Evolutionary conservation across 2,329 filamentous ascomycete species (phyloP), one percentile per base, ranked within the genome.

Genomic region (Exophiala sp.): DNA sequence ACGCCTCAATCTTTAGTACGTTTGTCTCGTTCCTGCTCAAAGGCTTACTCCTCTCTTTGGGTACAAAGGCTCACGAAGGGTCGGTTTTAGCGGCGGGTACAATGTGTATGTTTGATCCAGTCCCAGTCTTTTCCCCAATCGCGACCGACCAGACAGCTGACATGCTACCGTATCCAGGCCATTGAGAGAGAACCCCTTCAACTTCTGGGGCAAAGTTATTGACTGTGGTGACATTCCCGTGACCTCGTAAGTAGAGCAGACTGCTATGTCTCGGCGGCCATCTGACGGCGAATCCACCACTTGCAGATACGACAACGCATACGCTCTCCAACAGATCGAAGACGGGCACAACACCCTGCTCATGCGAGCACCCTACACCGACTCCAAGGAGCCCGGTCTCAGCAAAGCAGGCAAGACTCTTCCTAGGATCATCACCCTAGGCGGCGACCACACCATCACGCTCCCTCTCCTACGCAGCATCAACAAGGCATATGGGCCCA

Each of bases 161-260:
- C 34, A 6, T 37, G 14, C 19, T 41, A 23, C 22, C 29, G 2
- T 6, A 9, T 42, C 29, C 30, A 61, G 59, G 41, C 86, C 87
- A 0, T 72, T 94, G 11, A 74, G 79, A 22, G 84, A 84, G 18
- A 91, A 93, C 67, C 86, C 86, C 0, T 93, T 93, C 73, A 81
- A 84, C 64, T 83, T 79, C 62, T 91, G 87, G 79, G 83, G 88
- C 7, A 88, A 79, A 43, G 80, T 93, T 2, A 70, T 93, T 1
- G 87, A 93, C 66, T 93, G 87, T 64, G 87, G 87, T 53, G 86
- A 93, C 64, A 87, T 91, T 42, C 86, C 86, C 0, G 86, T 93
- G 2, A 91, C 86, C 9, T 90, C 85, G 80, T 89, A 74, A 69
- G 81, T 67, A 13, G 7, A 10, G 21, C 13, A 10, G 9, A 9